A percentile compares a stretch with the other conserved stretches of the same genome.
phyloP scores from a whole-genome alignment of 192 early-diverging fungal species.

The Entomortierella parvispora region DNA sequence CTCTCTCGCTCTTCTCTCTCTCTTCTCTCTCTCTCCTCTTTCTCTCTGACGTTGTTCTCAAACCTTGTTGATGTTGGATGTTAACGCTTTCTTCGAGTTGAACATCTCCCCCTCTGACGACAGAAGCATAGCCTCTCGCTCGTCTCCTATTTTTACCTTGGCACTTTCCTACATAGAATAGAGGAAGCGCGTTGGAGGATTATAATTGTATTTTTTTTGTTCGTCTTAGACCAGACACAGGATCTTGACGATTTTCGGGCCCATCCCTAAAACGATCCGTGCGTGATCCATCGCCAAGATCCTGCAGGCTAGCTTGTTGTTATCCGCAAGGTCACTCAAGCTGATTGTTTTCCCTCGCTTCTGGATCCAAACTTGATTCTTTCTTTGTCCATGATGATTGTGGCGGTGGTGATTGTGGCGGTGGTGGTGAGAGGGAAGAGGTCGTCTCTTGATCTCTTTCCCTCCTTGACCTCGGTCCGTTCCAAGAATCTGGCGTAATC shows the following conservation, averaged over 20 bases:
- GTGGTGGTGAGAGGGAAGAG: neutral
- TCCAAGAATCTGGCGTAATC: neutral
- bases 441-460: too few relatives aligned
- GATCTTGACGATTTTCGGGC: conserved; percentile 25
- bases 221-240: conserved; percentile 23
- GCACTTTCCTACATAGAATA: too few relatives aligned
- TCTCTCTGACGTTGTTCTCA: too few relatives aligned
- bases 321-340: conserved; percentile 12
- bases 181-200: too few relatives aligned
- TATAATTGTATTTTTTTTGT: neutral
- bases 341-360: conserved; percentile 12
- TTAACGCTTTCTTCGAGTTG: too few relatives aligned
- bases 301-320: conserved; percentile 30
- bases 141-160: too few relatives aligned
- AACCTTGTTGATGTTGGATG: too few relatives aligned
- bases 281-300: conserved; percentile 42
- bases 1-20: too few relatives aligned
- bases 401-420: neutral
- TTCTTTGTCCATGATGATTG: neutral
- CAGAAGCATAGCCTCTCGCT: too few relatives aligned
- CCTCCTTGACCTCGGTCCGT: neutral
- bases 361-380: neutral
- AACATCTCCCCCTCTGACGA: too few relatives aligned
- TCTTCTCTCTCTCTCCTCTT: too few relatives aligned
- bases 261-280: conserved; percentile 36